These are phyloP conservation scores for Avena sativa DNA, from an alignment of 176 grass and related monocot species.

Conservation along the genomic window DNA sequence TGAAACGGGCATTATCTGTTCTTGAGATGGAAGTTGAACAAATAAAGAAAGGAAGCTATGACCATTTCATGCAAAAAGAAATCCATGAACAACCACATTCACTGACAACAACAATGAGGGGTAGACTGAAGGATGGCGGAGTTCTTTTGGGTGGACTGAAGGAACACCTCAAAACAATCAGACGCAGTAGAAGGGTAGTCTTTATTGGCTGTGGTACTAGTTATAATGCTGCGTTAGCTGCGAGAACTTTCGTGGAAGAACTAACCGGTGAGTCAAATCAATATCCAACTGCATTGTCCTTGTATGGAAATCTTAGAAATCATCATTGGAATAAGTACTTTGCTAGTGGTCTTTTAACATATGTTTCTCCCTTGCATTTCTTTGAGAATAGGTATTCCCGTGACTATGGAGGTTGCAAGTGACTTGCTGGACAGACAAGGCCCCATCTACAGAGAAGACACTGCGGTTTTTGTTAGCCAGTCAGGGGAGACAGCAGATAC, in stretches of 20 bases:
- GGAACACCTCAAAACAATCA: slow-evolving; percentile 87
- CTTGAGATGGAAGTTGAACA: slow-evolving; percentile 99
- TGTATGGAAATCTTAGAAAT: background rate
- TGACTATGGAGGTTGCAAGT: slow-evolving; percentile 90
- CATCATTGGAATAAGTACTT: background rate
- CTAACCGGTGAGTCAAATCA: slow-evolving; percentile 63
- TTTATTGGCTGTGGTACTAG: slow-evolving; percentile 98
- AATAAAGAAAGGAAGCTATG: slow-evolving; percentile 96
- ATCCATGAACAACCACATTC: slow-evolving; percentile 97
- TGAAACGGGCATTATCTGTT: slow-evolving; percentile 92
- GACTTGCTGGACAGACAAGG: slow-evolving; percentile 89
- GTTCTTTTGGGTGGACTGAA: slow-evolving; percentile 95
- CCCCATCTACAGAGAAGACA: slow-evolving; percentile 87
- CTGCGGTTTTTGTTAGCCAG: slow-evolving; percentile 94
- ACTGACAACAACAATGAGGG: slow-evolving; percentile 92
- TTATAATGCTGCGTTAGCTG: slow-evolving; percentile 89
- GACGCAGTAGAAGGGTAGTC: slow-evolving; percentile 79
- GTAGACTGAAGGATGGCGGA: slow-evolving; percentile 79
- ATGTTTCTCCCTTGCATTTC: slow-evolving; percentile 26
- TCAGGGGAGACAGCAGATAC: slow-evolving; percentile 98
- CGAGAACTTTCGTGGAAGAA: slow-evolving; percentile 90
- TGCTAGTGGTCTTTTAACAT: background rate
- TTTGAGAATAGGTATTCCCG: slow-evolving; percentile 69
- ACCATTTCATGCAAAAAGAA: slow-evolving; percentile 99
- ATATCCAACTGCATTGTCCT: slow-evolving; percentile 18